phyloP scores from a whole-genome alignment of 305 asterid genomes.

The Fraxinus dipetala region DNA sequence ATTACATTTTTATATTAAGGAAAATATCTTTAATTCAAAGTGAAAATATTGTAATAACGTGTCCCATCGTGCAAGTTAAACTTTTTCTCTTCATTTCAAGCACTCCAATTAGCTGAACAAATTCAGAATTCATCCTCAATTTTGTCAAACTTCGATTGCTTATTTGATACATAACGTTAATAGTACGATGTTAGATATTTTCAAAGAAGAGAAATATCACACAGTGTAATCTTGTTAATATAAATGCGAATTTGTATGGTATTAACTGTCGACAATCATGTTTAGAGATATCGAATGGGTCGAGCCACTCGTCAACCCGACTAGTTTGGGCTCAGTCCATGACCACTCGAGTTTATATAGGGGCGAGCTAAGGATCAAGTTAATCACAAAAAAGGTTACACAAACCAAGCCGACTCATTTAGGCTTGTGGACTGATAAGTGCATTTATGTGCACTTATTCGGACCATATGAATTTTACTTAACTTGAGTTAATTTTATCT shows the following conservation, averaged over 20 bases:
- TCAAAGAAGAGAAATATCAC: not conserved
- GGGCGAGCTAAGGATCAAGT: not conserved
- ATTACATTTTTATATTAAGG: slow-evolving; percentile 6
- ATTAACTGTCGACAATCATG: not conserved
- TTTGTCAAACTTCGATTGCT: not conserved
- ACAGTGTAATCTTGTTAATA: not conserved
- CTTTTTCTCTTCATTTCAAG: slow-evolving; percentile 31
- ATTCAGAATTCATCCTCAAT: not conserved
- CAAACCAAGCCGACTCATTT: not conserved
- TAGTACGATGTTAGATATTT: not conserved
- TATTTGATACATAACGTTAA: not conserved
- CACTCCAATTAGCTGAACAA: slow-evolving; percentile 23
- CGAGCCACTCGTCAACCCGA: not conserved
- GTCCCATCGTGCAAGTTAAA: slow-evolving; percentile 44
- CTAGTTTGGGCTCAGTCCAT: not conserved
- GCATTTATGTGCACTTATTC: not conserved
- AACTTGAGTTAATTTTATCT: no score
- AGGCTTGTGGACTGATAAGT: not conserved
- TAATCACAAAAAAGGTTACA: not conserved
- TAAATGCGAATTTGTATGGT: not conserved
- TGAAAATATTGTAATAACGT: slow-evolving; percentile 21
- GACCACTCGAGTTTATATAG: not conserved
- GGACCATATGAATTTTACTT: no score
- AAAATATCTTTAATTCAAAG: slow-evolving; percentile 20
- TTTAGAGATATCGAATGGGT: not conserved